Evolutionary conservation across 257 asterid genomes (phyloP), one percentile per base, ranked within the genome.

Genomic region (Lithospermum erythrorhizon): DNA sequence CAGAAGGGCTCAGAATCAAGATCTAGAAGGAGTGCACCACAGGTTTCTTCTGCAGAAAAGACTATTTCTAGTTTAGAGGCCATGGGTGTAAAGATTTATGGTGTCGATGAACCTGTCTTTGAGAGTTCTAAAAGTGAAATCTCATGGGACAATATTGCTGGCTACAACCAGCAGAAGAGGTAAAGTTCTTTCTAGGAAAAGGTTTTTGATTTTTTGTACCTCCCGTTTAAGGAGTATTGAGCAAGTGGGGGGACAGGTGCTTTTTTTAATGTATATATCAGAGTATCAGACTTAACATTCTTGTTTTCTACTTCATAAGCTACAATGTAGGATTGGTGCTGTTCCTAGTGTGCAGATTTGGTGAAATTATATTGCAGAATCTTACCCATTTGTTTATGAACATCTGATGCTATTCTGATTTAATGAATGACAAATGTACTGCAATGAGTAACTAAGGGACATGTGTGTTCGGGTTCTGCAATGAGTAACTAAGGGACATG

Each of bases 91-190:
- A 84, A 83, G 66, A 65, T 91, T 71, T 88, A 79, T 78, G 98
- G 98, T 61, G 81, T 83, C 58, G 57, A 67, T 61, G 81, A 82
- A 58, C 61, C 80, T 58, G 67, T 75, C 69, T 30, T 49, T 37
- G 90, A 78, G 67, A 64, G 63, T 35, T 57, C 79, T 47, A 86
- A 78, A 55, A 55, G 59, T 55, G 83, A 81, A 63, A 79, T 91
- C 65, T 74, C 95, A 54, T 91, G 98, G 98, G 98, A 84, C 23
- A 88, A 84, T 71, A 84, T 88, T 83, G 97, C 96, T 69, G 98
- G 98, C 58, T 91, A 91, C 75, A 76, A 77, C 69, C 45, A 74
- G 67, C 98, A 91, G 68, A 91, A 91, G 70, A 72, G 95, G 98
- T 88, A 78, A 57, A 58, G 10, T 52, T 57, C 51, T 51, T 35